Base-by-base conservation (phyloP, 73 alveolate genomes). In the Paramecium caudatum region DNA sequence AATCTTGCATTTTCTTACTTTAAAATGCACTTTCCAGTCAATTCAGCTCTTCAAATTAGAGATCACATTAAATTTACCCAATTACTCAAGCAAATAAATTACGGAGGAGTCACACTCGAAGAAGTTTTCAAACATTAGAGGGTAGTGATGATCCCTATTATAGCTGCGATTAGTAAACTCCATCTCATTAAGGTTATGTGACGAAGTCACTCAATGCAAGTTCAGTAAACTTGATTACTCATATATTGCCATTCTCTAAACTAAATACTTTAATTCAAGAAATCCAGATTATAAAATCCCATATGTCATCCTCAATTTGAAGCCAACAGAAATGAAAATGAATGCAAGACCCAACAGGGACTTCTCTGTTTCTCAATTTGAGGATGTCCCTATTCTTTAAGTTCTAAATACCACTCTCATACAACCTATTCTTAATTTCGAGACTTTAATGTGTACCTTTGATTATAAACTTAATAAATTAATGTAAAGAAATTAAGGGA, bases 91-190 rank as follows among this genome's bases (percentile, higher is more conserved):
- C 39, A 65, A 65, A 65, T 65, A 13, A 65, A 36, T 65, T 65
- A 12, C 15, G 83, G 83, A n/a, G 83, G 83, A 33, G 48, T 65
- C 7, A 33, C 83, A 13, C 83, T 65, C 16, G 47, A 65, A 36
- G 83, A 65, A 36, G 83, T 65, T 13, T 65, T 65, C 39, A 65
- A 65, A 65, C 17, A 33, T 17, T 36, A 65, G 39, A 65, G 83
- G 49, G 83, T 65, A 65, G 47, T 16, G 34, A 43, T 33, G 47
- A 65, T 65, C 49, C 34, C 49, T 33, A 65, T 65, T 12, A 33
- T 65, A 65, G 80, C 30, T 55, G 30, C 80, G 80, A 55, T 55
- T 55, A 23, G 80, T 55, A 5, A 32, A 33, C 49, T 65, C 49
- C 39, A 33, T 65, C 55, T 65, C 47, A 25, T 17, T 34, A 32